Evolutionary conservation across 495 filamentous ascomycete genomes (phyloP).

Genomic region (Eremomyces bilateralis): DNA sequence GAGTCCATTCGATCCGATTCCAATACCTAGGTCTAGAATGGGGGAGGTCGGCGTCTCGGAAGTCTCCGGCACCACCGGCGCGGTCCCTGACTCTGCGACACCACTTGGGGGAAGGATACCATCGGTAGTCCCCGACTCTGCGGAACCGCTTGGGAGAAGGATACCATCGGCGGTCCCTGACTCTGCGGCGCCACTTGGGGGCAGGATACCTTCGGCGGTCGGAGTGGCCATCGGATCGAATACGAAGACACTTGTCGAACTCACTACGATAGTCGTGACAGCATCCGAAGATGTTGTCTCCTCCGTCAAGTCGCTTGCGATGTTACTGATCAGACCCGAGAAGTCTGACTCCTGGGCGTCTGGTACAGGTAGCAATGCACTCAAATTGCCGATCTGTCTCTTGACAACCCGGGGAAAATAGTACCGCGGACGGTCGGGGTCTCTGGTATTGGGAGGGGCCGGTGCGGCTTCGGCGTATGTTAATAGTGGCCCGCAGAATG

Average conservation of each 20-base stretch:
- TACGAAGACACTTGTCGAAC: neutral
- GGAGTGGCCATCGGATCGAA: neutral
- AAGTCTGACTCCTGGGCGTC: neutral
- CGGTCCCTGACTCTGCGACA: too few species aligned
- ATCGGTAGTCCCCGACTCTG: neutral
- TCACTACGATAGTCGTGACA: neutral
- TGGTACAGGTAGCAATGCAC: conserved; percentile 1
- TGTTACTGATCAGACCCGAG: neutral
- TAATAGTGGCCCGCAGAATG: conserved; percentile 14
- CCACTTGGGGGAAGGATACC: too few species aligned
- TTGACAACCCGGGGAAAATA: conserved; percentile 27
- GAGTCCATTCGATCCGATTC: too few species aligned
- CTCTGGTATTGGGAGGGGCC: conserved; percentile 16
- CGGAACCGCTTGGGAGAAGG: too few species aligned
- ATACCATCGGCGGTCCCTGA: too few species aligned
- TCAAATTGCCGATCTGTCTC: conserved; percentile 18
- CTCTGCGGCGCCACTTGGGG: too few species aligned
- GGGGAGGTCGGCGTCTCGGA: too few species aligned
- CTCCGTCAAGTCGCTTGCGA: neutral
- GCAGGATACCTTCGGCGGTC: neutral
- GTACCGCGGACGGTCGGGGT: conserved; percentile 22
- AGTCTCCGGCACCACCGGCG: too few species aligned
- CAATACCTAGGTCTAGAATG: too few species aligned
- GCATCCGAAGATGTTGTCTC: neutral
- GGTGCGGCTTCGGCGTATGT: conserved; percentile 21